Base-by-base conservation (phyloP, 768 basidiomycete species). In the Amanita inopinata region DNA sequence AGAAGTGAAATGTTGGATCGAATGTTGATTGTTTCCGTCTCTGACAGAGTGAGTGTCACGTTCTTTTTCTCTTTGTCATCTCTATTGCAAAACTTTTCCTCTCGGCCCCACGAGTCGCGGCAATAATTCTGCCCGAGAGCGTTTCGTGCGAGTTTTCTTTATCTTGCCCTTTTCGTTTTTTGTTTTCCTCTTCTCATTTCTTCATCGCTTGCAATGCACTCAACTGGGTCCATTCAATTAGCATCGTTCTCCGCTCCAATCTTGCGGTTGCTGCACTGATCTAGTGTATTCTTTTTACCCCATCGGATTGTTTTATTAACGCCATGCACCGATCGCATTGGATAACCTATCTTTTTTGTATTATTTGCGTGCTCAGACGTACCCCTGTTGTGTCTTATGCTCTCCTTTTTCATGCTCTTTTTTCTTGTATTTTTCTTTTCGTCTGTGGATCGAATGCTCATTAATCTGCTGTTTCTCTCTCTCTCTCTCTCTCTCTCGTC, bases 201-300 rank as follows among this genome's bases (percentile, higher is more conserved):
- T 56, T 53, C 48, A 46, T 53, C 57, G 50, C 54, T 51, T 52
- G 48, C 55, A 56, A 40, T 45, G 43, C 49, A 45, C 67, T 7
- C 27, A 28, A 28, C 27, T 7, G 7, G 7, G 27, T 7, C 7
- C 27, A n/a, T n/a, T 28, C 27, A 28, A 28, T 28, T 28, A 83
- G 81, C 69, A 81, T 81, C 56, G 70, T 78, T 54, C 71, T 85
- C 48, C 79, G 81, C 54, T 62, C 67, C 44, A 79, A 74, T 56
- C 75, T 85, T 49, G 68, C 75, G 58, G 67, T 67, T 49, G 80
- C 80, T 46, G 79, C 79, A 47, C 63, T 83, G 55, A 76, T 83
- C 56, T 83, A 62, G 67, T 49, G 20, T 42, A 44, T n/a, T n/a
- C n/a, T n/a, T n/a, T n/a, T n/a, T n/a, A n/a, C n/a, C n/a, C n/a